Evolutionary conservation across 1,284 basidiomycete genomes (phyloP).

Genomic region (Sporisorium scitamineum): DNA sequence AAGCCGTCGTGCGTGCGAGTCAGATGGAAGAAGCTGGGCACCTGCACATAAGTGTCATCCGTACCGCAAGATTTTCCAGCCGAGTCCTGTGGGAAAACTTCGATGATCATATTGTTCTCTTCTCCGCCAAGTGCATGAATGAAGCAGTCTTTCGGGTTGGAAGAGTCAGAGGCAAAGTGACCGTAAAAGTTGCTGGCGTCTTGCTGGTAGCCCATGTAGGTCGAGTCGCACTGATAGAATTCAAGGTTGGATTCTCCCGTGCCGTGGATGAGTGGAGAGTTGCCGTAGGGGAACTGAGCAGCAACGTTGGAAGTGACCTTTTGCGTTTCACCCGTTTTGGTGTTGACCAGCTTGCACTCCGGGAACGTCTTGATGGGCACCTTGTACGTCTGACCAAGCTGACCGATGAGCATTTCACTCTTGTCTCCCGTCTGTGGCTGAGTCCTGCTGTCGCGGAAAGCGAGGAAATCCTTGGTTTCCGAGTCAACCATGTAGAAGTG

Average conservation of each 20-base stretch:
- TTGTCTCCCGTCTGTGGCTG: too few species aligned
- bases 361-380: slow-evolving; percentile 1
- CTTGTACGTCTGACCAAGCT: too few species aligned
- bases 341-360: slow-evolving; percentile 19
- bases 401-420: too few species aligned
- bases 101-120: too few species aligned
- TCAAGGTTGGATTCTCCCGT: background rate
- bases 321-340: slow-evolving; percentile 6
- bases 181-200: slow-evolving; percentile 17
- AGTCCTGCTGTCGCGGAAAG: too few species aligned
- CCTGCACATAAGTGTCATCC: background rate
- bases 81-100: slow-evolving; percentile 1
- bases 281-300: background rate
- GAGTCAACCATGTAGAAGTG: slow-evolving; percentile 3
- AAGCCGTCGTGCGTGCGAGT: slow-evolving; percentile 6
- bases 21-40: slow-evolving; percentile 7
- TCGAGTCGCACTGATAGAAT: slow-evolving; percentile 23
- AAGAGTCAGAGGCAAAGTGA: slow-evolving; percentile 6
- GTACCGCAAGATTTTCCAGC: background rate
- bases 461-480: too few species aligned
- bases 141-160: slow-evolving; percentile 6
- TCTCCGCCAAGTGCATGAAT: too few species aligned
- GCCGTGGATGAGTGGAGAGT: slow-evolving; percentile 1
- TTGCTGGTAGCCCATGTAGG: slow-evolving; percentile 14
- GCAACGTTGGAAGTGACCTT: background rate